A percentile compares a stretch with the other conserved stretches of the same genome.
Evolutionary conservation across 495 filamentous ascomycete species (phyloP).

Genomic region (Acidiella bohemica): DNA sequence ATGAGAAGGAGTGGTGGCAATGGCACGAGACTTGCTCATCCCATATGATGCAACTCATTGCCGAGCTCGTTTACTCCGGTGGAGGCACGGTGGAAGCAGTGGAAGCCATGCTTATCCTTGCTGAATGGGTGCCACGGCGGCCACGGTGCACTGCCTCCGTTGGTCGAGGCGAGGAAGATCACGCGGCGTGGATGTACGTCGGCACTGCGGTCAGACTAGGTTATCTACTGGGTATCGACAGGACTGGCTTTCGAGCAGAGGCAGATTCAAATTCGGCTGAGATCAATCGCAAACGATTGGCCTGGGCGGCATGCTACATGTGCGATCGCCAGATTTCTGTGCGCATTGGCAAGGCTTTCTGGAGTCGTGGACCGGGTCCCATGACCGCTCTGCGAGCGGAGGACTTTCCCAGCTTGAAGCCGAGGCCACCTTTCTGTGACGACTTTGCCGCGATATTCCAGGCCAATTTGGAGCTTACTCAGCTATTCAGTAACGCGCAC

Average conservation of each 20-base stretch:
- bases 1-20: constrained; percentile 41
- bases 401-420: constrained; percentile 16
- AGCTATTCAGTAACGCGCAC: constrained; percentile 20
- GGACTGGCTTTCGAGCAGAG: constrained; percentile 13
- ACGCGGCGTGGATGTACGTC: constrained; percentile 55
- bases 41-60: constrained; percentile 50
- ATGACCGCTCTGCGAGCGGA: constrained; percentile 15
- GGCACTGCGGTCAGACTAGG: constrained; percentile 47
- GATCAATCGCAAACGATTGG: constrained; percentile 14
- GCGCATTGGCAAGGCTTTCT: constrained; percentile 19
- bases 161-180: constrained; percentile 51
- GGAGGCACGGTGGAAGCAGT: constrained; percentile 49
- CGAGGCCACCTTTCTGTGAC: constrained; percentile 1
- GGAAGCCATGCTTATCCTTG: constrained; percentile 46
- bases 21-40: constrained; percentile 48
- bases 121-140: constrained; percentile 49
- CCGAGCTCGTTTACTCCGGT: constrained; percentile 42
- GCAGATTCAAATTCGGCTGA: constrained; percentile 10
- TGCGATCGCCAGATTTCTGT: constrained; percentile 17
- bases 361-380: constrained; percentile 17
- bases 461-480: constrained; percentile 19
- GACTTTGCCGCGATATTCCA: constrained; percentile 20
- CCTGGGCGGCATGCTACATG: constrained; percentile 20
- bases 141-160: constrained; percentile 34
- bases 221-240: constrained; percentile 40